A percentile compares a stretch with the other conserved stretches of the same genome.
Evolutionary conservation across 352 stramenopile species (phyloP).

Genomic region (Phytophthora melonis): DNA sequence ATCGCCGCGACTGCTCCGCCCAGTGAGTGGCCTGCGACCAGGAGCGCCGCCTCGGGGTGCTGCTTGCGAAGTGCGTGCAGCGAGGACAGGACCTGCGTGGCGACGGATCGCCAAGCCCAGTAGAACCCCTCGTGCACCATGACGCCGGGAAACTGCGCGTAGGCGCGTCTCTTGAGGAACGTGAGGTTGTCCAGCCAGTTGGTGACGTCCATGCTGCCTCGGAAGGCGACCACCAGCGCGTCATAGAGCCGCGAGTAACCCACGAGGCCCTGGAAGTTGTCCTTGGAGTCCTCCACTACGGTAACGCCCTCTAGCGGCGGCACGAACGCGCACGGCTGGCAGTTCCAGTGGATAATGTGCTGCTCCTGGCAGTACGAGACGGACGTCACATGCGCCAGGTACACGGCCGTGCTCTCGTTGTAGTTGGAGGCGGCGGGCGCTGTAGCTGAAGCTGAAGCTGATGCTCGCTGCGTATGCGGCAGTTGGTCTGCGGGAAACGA

Average conservation of each 20-base stretch:
- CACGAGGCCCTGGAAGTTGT: slow-evolving; percentile 85
- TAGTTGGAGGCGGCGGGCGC: slow-evolving; percentile 40
- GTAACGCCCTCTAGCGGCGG: slow-evolving; percentile 52
- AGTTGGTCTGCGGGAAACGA: slow-evolving; percentile 26
- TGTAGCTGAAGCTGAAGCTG: slow-evolving; percentile 8
- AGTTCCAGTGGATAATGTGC: slow-evolving; percentile 82
- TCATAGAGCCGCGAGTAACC: slow-evolving; percentile 68
- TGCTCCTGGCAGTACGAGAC: slow-evolving; percentile 76
- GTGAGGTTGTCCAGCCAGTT: slow-evolving; percentile 91
- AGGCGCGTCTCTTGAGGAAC: slow-evolving; percentile 79
- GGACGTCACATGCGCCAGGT: slow-evolving; percentile 80
- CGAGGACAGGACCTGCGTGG: slow-evolving; percentile 49
- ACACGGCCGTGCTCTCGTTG: slow-evolving; percentile 74
- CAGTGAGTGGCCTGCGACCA: slow-evolving; percentile 82
- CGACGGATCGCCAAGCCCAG: slow-evolving; percentile 80
- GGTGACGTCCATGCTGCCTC: slow-evolving; percentile 81
- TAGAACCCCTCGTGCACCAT: slow-evolving; percentile 84
- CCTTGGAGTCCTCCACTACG: slow-evolving; percentile 73
- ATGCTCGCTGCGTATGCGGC: neutral
- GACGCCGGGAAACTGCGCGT: slow-evolving; percentile 65
- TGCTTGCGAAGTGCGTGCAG: slow-evolving; percentile 42
- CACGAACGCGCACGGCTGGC: slow-evolving; percentile 72
- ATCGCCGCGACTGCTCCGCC: slow-evolving; percentile 77
- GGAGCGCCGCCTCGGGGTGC: slow-evolving; percentile 56
- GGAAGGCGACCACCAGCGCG: slow-evolving; percentile 77